Conservation (phyloP, 2,329 filamentous ascomycete genomes). For the Phyllosticta capitalensis region DNA sequence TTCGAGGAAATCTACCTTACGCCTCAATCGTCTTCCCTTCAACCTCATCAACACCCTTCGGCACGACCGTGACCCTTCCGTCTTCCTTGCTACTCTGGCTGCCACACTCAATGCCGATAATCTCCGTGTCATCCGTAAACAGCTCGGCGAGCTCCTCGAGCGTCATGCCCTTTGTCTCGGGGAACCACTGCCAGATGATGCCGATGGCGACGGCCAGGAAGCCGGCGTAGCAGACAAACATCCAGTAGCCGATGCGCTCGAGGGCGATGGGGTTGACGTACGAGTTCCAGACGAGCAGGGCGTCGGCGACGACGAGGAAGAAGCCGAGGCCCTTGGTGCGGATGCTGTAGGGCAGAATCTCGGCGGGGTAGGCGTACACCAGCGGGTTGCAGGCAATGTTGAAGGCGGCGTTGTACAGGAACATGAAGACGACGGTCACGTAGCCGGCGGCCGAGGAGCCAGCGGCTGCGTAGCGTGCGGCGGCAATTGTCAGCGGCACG, state of each 20-base stretch:
- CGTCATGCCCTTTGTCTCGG: background rate
- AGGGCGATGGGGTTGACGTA: conserved; percentile 37
- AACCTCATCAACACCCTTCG: background rate
- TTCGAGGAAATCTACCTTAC: no score
- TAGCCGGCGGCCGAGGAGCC: conserved; percentile 17
- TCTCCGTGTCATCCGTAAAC: background rate
- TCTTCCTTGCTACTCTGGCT: background rate
- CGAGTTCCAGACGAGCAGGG: conserved; percentile 36
- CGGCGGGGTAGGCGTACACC: conserved; percentile 23
- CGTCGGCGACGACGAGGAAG: conserved; percentile 36
- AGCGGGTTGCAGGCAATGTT: conserved; percentile 30
- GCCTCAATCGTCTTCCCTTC: no score
- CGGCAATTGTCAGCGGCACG: conserved; percentile 34
- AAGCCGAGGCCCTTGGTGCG: conserved; percentile 36
- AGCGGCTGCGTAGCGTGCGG: conserved; percentile 20
- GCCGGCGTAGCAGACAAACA: background rate
- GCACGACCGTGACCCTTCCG: background rate
- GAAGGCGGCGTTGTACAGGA: conserved; percentile 30
- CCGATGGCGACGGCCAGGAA: background rate
- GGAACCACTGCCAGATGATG: background rate
- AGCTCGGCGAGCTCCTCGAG: background rate
- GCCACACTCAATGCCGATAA: background rate
- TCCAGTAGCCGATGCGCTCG: conserved; percentile 21
- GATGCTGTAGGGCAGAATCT: conserved; percentile 26
- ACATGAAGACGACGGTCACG: conserved; percentile 23